These are phyloP conservation scores for Penicillium expansum DNA, from an alignment of 2,329 filamentous ascomycete genomes.

Conservation along the genomic window DNA sequence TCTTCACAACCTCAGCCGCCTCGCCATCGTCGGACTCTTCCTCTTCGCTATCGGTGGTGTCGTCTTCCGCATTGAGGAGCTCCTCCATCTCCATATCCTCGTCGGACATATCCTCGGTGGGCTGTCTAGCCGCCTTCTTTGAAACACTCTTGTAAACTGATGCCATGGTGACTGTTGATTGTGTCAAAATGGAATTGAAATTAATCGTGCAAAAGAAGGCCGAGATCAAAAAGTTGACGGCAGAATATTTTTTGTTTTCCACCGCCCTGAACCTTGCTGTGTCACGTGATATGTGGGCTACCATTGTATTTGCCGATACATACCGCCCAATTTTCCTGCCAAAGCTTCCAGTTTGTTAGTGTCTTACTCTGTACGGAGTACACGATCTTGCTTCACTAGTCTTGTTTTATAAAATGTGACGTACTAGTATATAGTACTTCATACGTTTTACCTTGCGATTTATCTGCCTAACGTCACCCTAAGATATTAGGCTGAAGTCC, in stretches of 20 bases:
- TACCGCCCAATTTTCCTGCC: not conserved
- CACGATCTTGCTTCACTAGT: not conserved
- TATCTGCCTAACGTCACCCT: not conserved
- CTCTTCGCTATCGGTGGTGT: conserved; percentile 41
- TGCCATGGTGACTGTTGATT: conserved; percentile 54
- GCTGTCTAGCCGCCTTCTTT: conserved; percentile 51
- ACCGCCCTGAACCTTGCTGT: conserved; percentile 24
- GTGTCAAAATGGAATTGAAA: conserved; percentile 13
- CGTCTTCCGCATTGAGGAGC: conserved; percentile 35
- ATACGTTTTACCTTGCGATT: not conserved
- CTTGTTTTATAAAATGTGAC: not conserved
- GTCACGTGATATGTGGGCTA: conserved; percentile 23
- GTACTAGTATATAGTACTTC: not conserved
- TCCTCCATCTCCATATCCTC: conserved; percentile 41
- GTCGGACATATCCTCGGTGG: conserved; percentile 51
- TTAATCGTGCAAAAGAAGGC: conserved; percentile 15
- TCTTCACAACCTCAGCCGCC: conserved; percentile 29
- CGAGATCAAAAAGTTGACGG: conserved; percentile 33
- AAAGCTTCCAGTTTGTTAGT: not conserved
- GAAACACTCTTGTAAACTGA: conserved; percentile 73
- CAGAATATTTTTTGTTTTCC: conserved; percentile 38
- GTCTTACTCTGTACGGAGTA: not conserved
- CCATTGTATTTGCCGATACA: not conserved
- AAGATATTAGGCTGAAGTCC: no score
- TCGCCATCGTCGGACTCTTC: conserved; percentile 31